Evolutionary conservation across 139 green algal species (phyloP), one percentile per base, ranked within the genome.

Genomic region (Gonium pectorale): DNA sequence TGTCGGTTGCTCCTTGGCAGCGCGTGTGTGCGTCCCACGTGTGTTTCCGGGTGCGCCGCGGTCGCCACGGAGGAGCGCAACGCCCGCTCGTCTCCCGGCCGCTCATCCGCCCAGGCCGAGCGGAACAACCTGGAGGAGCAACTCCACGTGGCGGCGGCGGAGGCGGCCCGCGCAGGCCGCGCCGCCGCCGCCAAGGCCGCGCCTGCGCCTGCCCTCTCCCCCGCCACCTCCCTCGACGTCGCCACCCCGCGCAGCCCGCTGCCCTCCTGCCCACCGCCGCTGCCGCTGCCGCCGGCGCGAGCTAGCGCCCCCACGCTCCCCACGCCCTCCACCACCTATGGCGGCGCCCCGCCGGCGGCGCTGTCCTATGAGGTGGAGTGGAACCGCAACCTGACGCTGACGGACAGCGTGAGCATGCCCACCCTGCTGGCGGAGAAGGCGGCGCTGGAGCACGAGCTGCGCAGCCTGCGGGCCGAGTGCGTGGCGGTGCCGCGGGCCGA

Each of bases 351-450:
- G n/a, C n/a, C n/a, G n/a, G n/a, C n/a, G n/a, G n/a, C n/a, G n/a
- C n/a, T n/a, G n/a, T n/a, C n/a, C n/a, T n/a, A n/a, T n/a, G n/a
- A n/a, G n/a, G n/a, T n/a, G n/a, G n/a, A n/a, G n/a, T n/a, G n/a
- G n/a, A n/a, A n/a, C n/a, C n/a, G n/a, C n/a, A n/a, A 17, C 1
- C 44, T 64, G 31, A 79, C 70, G 19, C 31, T 79, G 17, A 62
- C 31, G 3, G 72, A 56, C 35, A 69, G 37, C 29, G 72, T 81
- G 26, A 67, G 27, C 35, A 37, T 81, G 54, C 33, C 73, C 26
- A 54, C 60, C 38, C 73, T 81, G 38, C 37, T 81, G 37, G 11
- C 54, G 29, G 73, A 54, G 38, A 81, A 81, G 73, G 73, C 73
- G 8, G 56, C 38, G 31, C 54, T 81, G 54, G 52, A 81, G 73